Evolutionary conservation across 2,329 filamentous ascomycete genomes (phyloP).

Genomic region (Fusarium nurragi): DNA sequence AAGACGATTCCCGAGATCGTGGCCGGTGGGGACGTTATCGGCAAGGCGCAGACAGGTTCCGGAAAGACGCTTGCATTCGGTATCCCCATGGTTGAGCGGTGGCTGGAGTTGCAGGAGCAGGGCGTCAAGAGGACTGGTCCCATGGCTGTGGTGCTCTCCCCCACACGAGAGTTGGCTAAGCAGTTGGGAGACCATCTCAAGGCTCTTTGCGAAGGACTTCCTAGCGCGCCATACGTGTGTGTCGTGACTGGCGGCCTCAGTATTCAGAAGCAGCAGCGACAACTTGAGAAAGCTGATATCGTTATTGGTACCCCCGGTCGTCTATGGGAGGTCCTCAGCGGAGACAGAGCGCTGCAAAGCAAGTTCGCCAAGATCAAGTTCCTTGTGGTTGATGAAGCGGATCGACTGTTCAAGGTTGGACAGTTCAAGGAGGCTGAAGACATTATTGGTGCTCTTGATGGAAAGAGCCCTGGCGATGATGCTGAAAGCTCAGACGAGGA

Average conservation of each 20-base stretch:
- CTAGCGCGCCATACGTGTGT: conserved; percentile 76
- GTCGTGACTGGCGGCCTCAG: conserved; percentile 93
- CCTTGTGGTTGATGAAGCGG: conserved; percentile 92
- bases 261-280: conserved; percentile 91
- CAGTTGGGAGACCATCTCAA: conserved; percentile 87
- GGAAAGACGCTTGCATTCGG: conserved; percentile 96
- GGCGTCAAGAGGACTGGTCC: conserved; percentile 55
- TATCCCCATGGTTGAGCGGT: conserved; percentile 90
- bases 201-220: conserved; percentile 71
- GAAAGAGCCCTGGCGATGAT: conserved; percentile 69
- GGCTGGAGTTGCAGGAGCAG: conserved; percentile 64
- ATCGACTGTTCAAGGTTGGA: conserved; percentile 88
- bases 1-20: conserved; percentile 83
- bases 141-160: conserved; percentile 84
- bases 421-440: conserved; percentile 95
- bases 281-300: conserved; percentile 85
- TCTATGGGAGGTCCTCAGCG: conserved; percentile 91
- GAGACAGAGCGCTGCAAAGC: conserved; percentile 72
- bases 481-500: conserved; percentile 62
- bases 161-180: conserved; percentile 92
- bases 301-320: conserved; percentile 93
- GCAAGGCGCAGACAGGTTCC: conserved; percentile 95
- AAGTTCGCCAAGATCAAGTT: conserved; percentile 80
- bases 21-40: conserved; percentile 88
- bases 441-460: conserved; percentile 83